Evolutionary conservation across 2,329 filamentous ascomycete species (phyloP).

Genomic region (Aspergillus flavus): DNA sequence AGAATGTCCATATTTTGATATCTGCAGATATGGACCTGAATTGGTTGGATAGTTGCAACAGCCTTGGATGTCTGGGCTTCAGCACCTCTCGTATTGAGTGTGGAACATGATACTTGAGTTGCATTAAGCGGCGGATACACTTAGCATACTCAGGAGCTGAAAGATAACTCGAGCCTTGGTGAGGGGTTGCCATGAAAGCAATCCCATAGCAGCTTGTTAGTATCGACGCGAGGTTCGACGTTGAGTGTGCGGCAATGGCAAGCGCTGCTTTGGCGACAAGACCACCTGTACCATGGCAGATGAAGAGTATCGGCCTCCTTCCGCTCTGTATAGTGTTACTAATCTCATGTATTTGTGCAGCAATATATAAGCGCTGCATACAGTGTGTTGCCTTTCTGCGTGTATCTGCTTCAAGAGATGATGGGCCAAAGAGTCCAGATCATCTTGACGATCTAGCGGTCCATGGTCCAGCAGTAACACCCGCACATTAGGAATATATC

Average conservation of each 20-base stretch:
- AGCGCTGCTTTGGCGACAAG: conserved; percentile 62
- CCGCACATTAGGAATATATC: conserved; percentile 27
- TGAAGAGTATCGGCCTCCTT: conserved; percentile 59
- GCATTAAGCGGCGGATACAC: conserved; percentile 58
- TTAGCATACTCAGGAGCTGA: conserved; percentile 59
- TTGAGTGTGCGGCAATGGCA: conserved; percentile 36
- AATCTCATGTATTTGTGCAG: neutral
- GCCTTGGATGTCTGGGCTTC: conserved; percentile 52
- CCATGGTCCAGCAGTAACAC: conserved; percentile 35
- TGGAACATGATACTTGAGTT: conserved; percentile 56
- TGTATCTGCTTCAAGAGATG: conserved; percentile 28
- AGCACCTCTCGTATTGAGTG: conserved; percentile 54
- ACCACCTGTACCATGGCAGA: conserved; percentile 64
- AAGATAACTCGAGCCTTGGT: conserved; percentile 65
- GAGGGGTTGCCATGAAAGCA: conserved; percentile 64
- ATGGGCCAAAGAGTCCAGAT: conserved; percentile 29
- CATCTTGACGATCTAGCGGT: conserved; percentile 26
- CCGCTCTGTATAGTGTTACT: conserved; percentile 15
- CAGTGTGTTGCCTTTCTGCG: conserved; percentile 24
- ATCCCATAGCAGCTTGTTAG: conserved; percentile 62
- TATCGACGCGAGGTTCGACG: conserved; percentile 39
- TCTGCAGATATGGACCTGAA: conserved; percentile 62
- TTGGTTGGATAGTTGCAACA: conserved; percentile 55
- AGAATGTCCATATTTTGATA: conserved; percentile 64
- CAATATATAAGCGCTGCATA: conserved; percentile 10